Evolutionary conservation across 345 rosid species (phyloP).

Genomic region (Brassica nigra): DNA sequence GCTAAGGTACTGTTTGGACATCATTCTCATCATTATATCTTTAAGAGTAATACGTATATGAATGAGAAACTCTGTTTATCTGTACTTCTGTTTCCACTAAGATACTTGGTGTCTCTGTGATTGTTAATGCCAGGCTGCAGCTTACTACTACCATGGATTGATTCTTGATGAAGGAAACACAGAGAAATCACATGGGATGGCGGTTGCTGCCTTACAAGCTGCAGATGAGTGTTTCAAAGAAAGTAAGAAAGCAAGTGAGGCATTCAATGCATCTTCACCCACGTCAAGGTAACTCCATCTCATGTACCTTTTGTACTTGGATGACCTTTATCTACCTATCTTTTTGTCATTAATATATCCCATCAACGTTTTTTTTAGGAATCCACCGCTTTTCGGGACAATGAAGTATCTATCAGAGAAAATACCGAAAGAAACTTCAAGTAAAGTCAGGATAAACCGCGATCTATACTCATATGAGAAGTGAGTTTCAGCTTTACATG

Average conservation of each 20-base stretch:
- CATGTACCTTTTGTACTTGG: background rate
- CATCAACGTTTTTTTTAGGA: slow-evolving; percentile 48
- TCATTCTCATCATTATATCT: slow-evolving; percentile 6
- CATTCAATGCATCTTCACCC: slow-evolving; percentile 70
- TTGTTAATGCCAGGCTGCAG: slow-evolving; percentile 63
- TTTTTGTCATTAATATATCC: slow-evolving; percentile 12
- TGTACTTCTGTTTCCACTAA: slow-evolving; percentile 2
- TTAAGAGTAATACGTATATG: background rate
- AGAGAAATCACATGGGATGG: slow-evolving; percentile 95
- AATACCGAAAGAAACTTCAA: slow-evolving; percentile 88
- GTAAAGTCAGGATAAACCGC: slow-evolving; percentile 90
- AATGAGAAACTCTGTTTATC: slow-evolving; percentile 3
- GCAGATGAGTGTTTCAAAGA: slow-evolving; percentile 89
- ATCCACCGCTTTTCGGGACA: slow-evolving; percentile 88
- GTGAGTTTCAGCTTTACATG: slow-evolving; percentile 51
- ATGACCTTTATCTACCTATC: background rate
- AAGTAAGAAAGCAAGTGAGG: slow-evolving; percentile 80
- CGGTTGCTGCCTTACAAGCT: slow-evolving; percentile 93
- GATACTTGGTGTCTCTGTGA: slow-evolving; percentile 18
- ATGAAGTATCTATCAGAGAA: slow-evolving; percentile 87
- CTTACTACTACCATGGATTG: slow-evolving; percentile 97
- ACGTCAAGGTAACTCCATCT: slow-evolving; percentile 66
- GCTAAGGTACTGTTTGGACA: slow-evolving; percentile 64
- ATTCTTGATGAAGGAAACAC: slow-evolving; percentile 98
- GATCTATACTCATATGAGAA: slow-evolving; percentile 83